Evolutionary conservation across 306 rosid species (phyloP).

Genomic region (Adenanthera pavonina): DNA sequence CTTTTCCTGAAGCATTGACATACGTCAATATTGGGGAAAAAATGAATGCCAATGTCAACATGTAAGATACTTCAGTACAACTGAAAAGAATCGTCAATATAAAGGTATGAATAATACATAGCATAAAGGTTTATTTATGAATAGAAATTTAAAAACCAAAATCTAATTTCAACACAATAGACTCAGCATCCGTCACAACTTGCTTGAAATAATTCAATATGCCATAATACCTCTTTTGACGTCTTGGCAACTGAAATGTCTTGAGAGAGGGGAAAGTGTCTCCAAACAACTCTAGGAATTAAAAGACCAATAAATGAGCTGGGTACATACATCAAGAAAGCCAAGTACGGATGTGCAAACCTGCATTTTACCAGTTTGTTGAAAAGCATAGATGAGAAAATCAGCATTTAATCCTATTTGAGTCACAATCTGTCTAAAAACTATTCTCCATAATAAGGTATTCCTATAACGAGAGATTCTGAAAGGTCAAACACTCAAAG

Average conservation of each 20-base stretch:
- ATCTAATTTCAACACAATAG: background rate
- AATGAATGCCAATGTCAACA: slow-evolving; percentile 9
- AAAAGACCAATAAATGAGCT: slow-evolving; percentile 78
- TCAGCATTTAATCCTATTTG: slow-evolving; percentile 60
- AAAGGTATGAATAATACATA: background rate
- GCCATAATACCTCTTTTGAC: slow-evolving; percentile 71
- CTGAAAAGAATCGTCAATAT: background rate
- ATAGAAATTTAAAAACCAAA: background rate
- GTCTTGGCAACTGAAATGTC: slow-evolving; percentile 59
- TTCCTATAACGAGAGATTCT: slow-evolving; percentile 25
- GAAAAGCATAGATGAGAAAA: slow-evolving; percentile 47
- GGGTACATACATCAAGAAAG: slow-evolving; percentile 90
- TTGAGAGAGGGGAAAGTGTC: slow-evolving; percentile 67
- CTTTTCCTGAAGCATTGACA: slow-evolving; percentile 14
- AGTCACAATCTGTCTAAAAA: background rate
- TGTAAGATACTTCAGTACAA: slow-evolving; percentile 4
- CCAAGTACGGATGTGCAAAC: slow-evolving; percentile 93
- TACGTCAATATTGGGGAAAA: background rate
- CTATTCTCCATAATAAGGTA: background rate
- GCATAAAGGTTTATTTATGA: slow-evolving; percentile 18
- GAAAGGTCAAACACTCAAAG: slow-evolving; percentile 17
- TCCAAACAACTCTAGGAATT: slow-evolving; percentile 78
- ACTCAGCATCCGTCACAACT: background rate
- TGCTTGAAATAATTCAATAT: slow-evolving; percentile 30
- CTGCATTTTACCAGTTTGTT: slow-evolving; percentile 58